Percentiles rank a stretch among this genome's conserved stretches.
phyloP scores from a whole-genome alignment of 2,329 filamentous ascomycete genomes.

The Colletotrichum orbiculare region DNA sequence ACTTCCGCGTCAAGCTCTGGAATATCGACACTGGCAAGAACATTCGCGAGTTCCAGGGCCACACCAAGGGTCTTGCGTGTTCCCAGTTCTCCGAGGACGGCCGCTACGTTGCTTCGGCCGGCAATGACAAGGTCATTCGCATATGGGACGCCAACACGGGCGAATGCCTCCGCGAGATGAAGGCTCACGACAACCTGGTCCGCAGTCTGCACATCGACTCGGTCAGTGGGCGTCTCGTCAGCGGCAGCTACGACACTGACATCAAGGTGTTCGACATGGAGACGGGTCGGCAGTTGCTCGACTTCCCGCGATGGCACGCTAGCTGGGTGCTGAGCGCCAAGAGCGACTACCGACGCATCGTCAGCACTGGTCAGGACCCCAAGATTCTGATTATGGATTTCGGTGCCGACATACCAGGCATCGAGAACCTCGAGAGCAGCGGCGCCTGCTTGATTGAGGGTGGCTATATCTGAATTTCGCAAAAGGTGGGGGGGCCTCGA shows the following conservation, averaged over 20 bases:
- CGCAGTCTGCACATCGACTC: slow-evolving; percentile 92
- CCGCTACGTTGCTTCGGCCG: slow-evolving; percentile 91
- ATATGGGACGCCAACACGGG: slow-evolving; percentile 96
- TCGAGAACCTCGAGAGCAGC: slow-evolving; percentile 67
- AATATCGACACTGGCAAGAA: slow-evolving; percentile 89
- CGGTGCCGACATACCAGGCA: slow-evolving; percentile 69
- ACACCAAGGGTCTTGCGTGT: slow-evolving; percentile 93
- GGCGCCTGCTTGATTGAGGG: slow-evolving; percentile 39
- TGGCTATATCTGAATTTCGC: slow-evolving; percentile 46
- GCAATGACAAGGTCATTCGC: slow-evolving; percentile 95
- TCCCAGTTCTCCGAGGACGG: slow-evolving; percentile 97
- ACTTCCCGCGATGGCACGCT: slow-evolving; percentile 93
- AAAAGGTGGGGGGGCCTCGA: background rate
- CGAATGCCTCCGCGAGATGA: slow-evolving; percentile 81
- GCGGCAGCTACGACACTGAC: slow-evolving; percentile 93
- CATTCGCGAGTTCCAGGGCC: slow-evolving; percentile 89
- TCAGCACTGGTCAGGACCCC: slow-evolving; percentile 94
- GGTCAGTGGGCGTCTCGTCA: slow-evolving; percentile 85
- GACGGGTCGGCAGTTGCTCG: slow-evolving; percentile 79
- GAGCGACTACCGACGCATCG: slow-evolving; percentile 92
- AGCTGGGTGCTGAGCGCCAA: slow-evolving; percentile 98
- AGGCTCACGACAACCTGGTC: slow-evolving; percentile 86
- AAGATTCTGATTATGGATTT: slow-evolving; percentile 96
- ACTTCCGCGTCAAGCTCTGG: slow-evolving; percentile 95
- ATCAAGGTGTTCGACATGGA: slow-evolving; percentile 95